Evolutionary conservation across 2,329 filamentous ascomycete species (phyloP).

Genomic region (Basipetospora chlamydospora): DNA sequence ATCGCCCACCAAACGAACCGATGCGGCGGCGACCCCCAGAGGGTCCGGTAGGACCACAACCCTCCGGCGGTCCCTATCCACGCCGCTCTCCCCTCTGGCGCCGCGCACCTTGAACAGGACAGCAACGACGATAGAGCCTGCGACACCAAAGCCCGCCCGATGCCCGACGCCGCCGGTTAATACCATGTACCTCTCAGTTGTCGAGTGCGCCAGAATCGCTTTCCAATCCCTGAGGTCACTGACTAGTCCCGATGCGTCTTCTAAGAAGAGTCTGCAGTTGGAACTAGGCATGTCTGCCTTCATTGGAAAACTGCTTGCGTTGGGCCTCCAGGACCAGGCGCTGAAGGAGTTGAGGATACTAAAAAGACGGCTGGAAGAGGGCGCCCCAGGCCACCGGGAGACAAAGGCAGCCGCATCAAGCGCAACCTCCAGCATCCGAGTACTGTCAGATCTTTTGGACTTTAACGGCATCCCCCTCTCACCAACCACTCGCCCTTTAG

Average conservation of each 20-base stretch:
- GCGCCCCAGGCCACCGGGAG: conserved; percentile 11
- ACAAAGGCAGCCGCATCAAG: conserved; percentile 18
- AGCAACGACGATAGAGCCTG: conserved; percentile 34
- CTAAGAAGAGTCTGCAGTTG: conserved; percentile 36
- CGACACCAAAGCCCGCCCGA: conserved; percentile 16
- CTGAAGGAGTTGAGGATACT: conserved; percentile 52
- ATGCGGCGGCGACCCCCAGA: conserved; percentile 18
- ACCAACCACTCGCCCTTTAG: conserved; percentile 32
- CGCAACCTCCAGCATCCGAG: conserved; percentile 16
- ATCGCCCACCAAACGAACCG: conserved; percentile 18
- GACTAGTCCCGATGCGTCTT: conserved; percentile 21
- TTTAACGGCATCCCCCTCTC: conserved; percentile 33
- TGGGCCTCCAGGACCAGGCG: conserved; percentile 54
- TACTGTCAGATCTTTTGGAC: conserved; percentile 44
- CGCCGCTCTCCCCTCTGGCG: conserved; percentile 44
- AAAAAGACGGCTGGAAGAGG: conserved; percentile 44
- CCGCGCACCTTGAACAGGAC: conserved; percentile 47
- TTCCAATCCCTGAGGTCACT: conserved; percentile 49
- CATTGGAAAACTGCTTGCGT: conserved; percentile 46
- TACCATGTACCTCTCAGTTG: conserved; percentile 37
- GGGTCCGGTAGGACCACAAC: conserved; percentile 21
- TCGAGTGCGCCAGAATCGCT: conserved; percentile 55
- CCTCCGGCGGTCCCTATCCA: conserved; percentile 39
- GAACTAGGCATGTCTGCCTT: conserved; percentile 62
- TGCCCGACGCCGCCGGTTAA: conserved; percentile 16